These are phyloP conservation scores for Penicillium hesseltinei DNA, from an alignment of 2,329 filamentous ascomycete species.

Conservation along the genomic window DNA sequence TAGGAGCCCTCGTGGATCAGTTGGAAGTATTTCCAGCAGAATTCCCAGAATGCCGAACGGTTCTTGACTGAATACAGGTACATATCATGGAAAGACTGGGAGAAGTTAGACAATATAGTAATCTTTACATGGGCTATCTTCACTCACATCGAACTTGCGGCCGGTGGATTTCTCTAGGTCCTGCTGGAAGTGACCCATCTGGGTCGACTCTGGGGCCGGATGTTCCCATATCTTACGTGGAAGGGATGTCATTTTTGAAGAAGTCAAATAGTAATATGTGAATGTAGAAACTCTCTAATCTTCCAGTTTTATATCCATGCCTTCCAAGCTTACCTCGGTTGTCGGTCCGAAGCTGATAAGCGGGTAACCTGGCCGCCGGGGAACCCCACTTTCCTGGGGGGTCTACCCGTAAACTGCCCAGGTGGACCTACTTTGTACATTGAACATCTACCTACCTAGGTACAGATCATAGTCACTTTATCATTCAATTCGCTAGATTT, in stretches of 20 bases:
- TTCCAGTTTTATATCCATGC: not conserved
- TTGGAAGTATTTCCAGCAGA: slow-evolving; percentile 59
- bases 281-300: not conserved
- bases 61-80: slow-evolving; percentile 66
- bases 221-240: slow-evolving; percentile 28
- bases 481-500: too few relatives aligned
- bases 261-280: not conserved
- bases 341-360: not conserved
- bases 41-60: slow-evolving; percentile 64
- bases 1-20: slow-evolving; percentile 64
- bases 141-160: slow-evolving; percentile 16
- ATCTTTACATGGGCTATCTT: not conserved
- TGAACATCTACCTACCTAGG: not conserved
- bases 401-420: not conserved
- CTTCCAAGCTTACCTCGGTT: not conserved
- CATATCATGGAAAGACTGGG: slow-evolving; percentile 59
- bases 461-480: not conserved
- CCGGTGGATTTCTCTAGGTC: slow-evolving; percentile 18
- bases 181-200: slow-evolving; percentile 22
- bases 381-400: not conserved
- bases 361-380: too few relatives aligned
- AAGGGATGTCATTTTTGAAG: not conserved
- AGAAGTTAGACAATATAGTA: not conserved
- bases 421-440: not conserved
- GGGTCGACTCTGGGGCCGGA: slow-evolving; percentile 22